Base-by-base conservation (phyloP, 2,329 filamentous ascomycete species). In the Epichloe hybrida region DNA sequence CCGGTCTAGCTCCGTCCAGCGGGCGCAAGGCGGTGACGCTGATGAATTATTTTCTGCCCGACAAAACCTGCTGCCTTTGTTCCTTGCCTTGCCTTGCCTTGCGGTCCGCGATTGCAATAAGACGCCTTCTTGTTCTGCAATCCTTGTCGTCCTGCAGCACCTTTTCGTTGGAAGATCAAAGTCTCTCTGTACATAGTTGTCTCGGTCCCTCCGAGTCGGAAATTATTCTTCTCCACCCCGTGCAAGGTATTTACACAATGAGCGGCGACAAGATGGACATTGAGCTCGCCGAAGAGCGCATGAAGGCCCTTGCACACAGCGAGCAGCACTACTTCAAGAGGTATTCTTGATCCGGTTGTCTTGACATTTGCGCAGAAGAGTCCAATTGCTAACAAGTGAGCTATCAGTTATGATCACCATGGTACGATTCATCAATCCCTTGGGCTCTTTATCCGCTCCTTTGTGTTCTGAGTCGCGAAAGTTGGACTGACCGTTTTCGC, bases 311-410 rank as follows among this genome's bases (percentile, higher is more conserved):
- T 79, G 85, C 87, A 67, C 90, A 95, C 73, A 93, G 90, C 57
- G 93, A 98, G 77, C 89, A 94, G 70, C 93, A 97, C 71, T 98
- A 97, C 77, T 97, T 97, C 76, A 97, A 96, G 74, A 95, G 89
- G 90, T 94, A 54, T 56, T n/a, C n/a, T 61, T 67, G 53, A 20
- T 20, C 7, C 13, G 41, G n/a, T n/a, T n/a, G n/a, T n/a, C n/a
- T n/a, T n/a, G n/a, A n/a, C n/a, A n/a, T n/a, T n/a, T n/a, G n/a
- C n/a, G 7, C 15, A 6, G 4, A 31, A 31, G 1, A 31, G 9
- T 31, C n/a, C 38, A 23, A n/a, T n/a, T 23, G 27, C 46, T 47
- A 43, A 51, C 42, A 17, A 9, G 2, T 2, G n/a, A 31, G 37
- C 6, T 5, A 17, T 42, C 68, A 96, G 90, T 71, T 97, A 97